phyloP scores from a whole-genome alignment of 192 early-diverging fungal genomes.

The Paraglomus occultum region DNA sequence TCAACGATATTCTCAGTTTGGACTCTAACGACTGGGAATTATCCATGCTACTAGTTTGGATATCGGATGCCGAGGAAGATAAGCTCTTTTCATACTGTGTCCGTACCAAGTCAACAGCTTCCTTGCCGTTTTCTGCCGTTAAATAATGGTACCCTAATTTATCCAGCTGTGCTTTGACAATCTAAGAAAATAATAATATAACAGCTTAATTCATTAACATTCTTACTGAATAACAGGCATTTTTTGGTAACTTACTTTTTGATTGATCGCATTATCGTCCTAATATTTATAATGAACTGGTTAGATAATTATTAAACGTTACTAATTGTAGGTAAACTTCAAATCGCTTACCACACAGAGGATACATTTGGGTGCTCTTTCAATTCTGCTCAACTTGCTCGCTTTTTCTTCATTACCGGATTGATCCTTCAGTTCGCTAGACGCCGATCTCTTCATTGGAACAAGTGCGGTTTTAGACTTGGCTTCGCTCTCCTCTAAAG shows the following conservation, averaged over 20 bases:
- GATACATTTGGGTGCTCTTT: constrained; percentile 34
- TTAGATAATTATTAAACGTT: no score
- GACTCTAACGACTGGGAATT: no score
- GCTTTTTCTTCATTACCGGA: constrained; percentile 28
- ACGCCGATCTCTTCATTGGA: constrained; percentile 8
- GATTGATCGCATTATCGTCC: constrained; percentile 2
- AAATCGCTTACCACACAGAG: constrained; percentile 44
- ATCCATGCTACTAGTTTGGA: no score
- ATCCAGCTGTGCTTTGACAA: constrained; percentile 51
- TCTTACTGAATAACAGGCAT: background rate
- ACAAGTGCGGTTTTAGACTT: background rate
- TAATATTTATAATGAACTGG: constrained; percentile 40
- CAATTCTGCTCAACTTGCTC: constrained; percentile 30
- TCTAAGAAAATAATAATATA: constrained; percentile 25
- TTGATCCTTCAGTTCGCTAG: constrained; percentile 16
- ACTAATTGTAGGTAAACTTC: constrained; percentile 16
- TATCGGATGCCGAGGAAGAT: background rate
- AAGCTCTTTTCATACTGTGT: constrained; percentile 7
- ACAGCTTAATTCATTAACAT: background rate
- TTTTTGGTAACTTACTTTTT: background rate
- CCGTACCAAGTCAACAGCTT: constrained; percentile 48
- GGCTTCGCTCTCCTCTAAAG: background rate
- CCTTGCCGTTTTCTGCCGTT: constrained; percentile 50
- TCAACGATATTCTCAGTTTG: constrained; percentile 32
- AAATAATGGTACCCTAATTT: constrained; percentile 43